Conservation (phyloP, 2,329 filamentous ascomycete genomes). For the Polychaeton citri region DNA sequence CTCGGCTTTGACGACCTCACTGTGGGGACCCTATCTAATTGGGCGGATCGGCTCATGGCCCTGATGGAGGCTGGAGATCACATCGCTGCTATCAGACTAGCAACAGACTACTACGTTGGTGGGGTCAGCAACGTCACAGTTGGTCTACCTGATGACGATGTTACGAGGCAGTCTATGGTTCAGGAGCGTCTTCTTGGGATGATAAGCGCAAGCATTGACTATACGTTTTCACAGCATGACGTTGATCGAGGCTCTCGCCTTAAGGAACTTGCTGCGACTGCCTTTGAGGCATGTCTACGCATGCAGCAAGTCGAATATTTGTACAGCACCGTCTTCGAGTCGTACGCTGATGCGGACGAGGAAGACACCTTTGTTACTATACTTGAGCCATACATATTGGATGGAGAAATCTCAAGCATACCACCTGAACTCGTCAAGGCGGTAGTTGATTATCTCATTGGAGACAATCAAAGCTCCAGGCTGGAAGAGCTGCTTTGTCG, state of each 20-base stretch:
- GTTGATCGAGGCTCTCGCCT: slow-evolving; percentile 45
- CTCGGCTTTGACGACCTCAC: slow-evolving; percentile 89
- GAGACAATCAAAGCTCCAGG: slow-evolving; percentile 58
- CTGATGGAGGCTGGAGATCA: slow-evolving; percentile 97
- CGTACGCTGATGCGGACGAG: slow-evolving; percentile 65
- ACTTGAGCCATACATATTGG: slow-evolving; percentile 76
- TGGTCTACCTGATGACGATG: slow-evolving; percentile 74
- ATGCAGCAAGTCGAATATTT: slow-evolving; percentile 71
- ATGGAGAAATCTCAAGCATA: slow-evolving; percentile 58
- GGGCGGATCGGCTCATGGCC: slow-evolving; percentile 85
- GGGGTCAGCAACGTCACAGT: slow-evolving; percentile 90
- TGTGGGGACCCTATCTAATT: slow-evolving; percentile 86
- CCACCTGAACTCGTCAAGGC: slow-evolving; percentile 78
- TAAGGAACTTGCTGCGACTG: slow-evolving; percentile 65
- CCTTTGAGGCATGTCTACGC: slow-evolving; percentile 68
- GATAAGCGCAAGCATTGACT: slow-evolving; percentile 80
- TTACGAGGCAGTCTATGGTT: slow-evolving; percentile 65
- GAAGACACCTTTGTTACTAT: slow-evolving; percentile 74
- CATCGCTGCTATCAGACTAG: slow-evolving; percentile 77
- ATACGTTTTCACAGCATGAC: slow-evolving; percentile 59
- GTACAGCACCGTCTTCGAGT: slow-evolving; percentile 81
- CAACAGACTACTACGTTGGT: slow-evolving; percentile 83
- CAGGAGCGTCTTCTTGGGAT: slow-evolving; percentile 84
- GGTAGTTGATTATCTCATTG: slow-evolving; percentile 68
- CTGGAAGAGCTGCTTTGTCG: slow-evolving; percentile 92